A percentile compares a stretch with the other conserved stretches of the same genome.
These are phyloP conservation scores for Penicillium tannophilum DNA, from an alignment of 495 filamentous ascomycete genomes.

Conservation along the genomic window DNA sequence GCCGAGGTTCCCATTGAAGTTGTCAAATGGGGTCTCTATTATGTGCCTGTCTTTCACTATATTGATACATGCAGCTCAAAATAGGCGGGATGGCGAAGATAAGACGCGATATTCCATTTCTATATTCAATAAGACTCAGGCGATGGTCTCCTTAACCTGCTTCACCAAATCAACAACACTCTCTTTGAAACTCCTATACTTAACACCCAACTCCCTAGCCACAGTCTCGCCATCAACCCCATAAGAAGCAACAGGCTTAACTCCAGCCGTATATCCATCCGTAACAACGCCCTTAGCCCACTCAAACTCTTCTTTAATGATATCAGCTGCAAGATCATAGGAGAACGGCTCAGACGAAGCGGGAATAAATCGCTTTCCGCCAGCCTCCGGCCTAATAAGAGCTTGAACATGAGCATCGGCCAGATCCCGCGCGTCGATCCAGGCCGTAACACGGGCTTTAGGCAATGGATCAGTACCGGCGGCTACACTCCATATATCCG, in stretches of 20 bases:
- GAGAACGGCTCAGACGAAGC: slow-evolving; percentile 40
- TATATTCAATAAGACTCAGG: not conserved
- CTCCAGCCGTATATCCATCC: slow-evolving; percentile 30
- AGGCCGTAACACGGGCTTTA: slow-evolving; percentile 35
- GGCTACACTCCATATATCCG: slow-evolving; percentile 40
- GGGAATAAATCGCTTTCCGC: slow-evolving; percentile 39
- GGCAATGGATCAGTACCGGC: slow-evolving; percentile 32
- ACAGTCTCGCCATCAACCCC: slow-evolving; percentile 45
- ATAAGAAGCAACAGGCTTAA: slow-evolving; percentile 28
- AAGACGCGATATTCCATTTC: no score
- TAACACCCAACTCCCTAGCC: slow-evolving; percentile 39
- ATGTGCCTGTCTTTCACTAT: no score
- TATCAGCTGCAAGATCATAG: slow-evolving; percentile 39
- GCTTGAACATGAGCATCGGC: slow-evolving; percentile 47
- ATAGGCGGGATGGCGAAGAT: no score
- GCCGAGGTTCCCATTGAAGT: no score
- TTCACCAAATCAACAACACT: slow-evolving; percentile 32
- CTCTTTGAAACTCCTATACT: slow-evolving; percentile 40
- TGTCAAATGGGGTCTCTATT: no score
- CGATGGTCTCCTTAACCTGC: slow-evolving; percentile 57
- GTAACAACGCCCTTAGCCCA: slow-evolving; percentile 29
- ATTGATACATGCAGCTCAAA: no score
- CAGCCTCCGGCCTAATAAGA: slow-evolving; percentile 29
- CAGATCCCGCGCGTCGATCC: slow-evolving; percentile 50
- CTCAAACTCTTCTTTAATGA: slow-evolving; percentile 36